Evolutionary conservation across 805 yeast genomes (phyloP), one percentile per base, ranked within the genome.

Genomic region (Komagataella pseudopastoris): DNA sequence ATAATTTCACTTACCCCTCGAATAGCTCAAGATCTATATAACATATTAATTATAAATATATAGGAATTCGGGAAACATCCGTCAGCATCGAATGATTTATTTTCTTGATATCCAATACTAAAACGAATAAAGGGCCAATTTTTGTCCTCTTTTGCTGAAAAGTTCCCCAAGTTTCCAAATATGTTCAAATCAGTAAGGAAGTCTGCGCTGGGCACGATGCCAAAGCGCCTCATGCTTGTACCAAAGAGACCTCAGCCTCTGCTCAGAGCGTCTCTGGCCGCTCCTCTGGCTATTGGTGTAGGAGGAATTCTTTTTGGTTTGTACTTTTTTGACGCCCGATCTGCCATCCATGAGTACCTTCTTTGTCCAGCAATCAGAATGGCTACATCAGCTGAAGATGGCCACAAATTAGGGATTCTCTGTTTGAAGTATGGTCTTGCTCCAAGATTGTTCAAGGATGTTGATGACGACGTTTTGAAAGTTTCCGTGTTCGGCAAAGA

Each of bases 291-390:
- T 6, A 36, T 62, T 14, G 50, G 65, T 5, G 55, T 58, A 12
- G 55, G 61, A 39, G 64, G 61, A 3, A 16, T 64, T 14, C 67
- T 71, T 49, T 55, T 71, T 2, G 84, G 81, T 16, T 61, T 70
- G 6, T 73, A 75, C 55, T 86, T 85, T 59, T 69, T 79, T 51
- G 96, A 90, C 66, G 82, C 96, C 7, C 73, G 95, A 54, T 83
- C 96, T 1, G 83, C 87, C 2, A 69, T 87, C 43, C 90, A 89
- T 60, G 93, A 91, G 64, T 87, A 85, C 60, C 71, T 86, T 1
- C 67, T 83, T 51, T 83, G 95, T 68, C 98, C 98, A 1, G 48
- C 83, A 8, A 75, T 87, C 49, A 76, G 97, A 53, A 61, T 71
- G 18, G 54, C 76, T 6, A 81, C 90, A 2, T 87, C 81, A 63